Evolutionary conservation across 2,329 filamentous ascomycete species (phyloP), one percentile per base, ranked within the genome.

Genomic region (Arthroderma sp.): DNA sequence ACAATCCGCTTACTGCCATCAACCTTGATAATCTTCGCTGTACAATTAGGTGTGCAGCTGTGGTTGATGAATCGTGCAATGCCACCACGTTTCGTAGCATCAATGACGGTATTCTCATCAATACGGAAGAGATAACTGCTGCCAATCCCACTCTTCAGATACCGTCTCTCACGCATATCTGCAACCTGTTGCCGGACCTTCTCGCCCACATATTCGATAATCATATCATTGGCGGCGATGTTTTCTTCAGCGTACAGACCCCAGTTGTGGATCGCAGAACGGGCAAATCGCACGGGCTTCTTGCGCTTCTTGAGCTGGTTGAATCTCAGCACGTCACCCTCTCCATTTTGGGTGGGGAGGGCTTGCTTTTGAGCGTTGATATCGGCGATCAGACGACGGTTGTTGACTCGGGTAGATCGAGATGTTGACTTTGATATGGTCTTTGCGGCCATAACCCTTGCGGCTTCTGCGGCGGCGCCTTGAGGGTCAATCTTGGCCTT

Each of bases 301-400:
- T 96, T 98, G 50, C 91, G 84, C 69, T 96, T 98, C 75, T 96
- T 95, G 47, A 98, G 80, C 69, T 96, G 91, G 65, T 98, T 98
- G 75, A 98, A 98, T 47, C 89, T 84, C 57, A 98, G 78, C 29
- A 91, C 86, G 56, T 95, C 89, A 44, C 87, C 86, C 53, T 94
- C 88, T 10, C 73, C 73, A 43, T 82, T 83, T 15, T 86, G 74
- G 8, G 81, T 83, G 15, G 71, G 69, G 46, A 78, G 65, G 10
- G 70, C 72, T 66, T 86, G 86, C 70, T 94, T 94, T 63, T 95
- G 88, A 38, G 91, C 86, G 60, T 94, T 94, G 54, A 98, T 82
- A 58, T 96, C 91, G 44, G 91, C 91, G 51, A 94, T 83, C 50
- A 93, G 82, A 40, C 91, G 86, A 47, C 91, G 86, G 61, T 96